A percentile compares a stretch with the other conserved stretches of the same genome.
Conservation (phyloP, 2,329 filamentous ascomycete genomes). For the Neofusicoccum kwambonambiense region DNA sequence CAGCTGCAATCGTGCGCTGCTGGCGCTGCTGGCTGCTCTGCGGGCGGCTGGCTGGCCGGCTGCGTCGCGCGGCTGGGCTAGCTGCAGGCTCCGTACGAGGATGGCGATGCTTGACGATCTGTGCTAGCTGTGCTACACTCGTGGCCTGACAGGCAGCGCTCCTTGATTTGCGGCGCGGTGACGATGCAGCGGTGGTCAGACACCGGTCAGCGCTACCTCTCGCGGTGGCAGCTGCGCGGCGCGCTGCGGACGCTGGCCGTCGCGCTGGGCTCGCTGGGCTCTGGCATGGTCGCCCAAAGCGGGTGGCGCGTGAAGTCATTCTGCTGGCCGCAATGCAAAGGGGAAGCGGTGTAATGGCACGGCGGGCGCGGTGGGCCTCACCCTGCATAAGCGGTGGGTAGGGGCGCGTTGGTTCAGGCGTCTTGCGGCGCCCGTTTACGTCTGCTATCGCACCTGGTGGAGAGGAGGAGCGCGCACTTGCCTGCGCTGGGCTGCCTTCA, state of each 20-base stretch:
- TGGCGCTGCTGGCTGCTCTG: background rate
- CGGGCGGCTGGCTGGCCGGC: too few relatives aligned
- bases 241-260: background rate
- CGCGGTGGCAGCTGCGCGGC: too few relatives aligned
- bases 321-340: background rate
- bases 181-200: background rate
- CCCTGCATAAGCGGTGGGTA: slow-evolving; percentile 13
- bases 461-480: slow-evolving; percentile 11
- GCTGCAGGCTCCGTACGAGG: slow-evolving; percentile 5
- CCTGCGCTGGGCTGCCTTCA: slow-evolving; percentile 8
- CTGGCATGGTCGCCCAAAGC: background rate
- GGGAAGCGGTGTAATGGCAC: slow-evolving; percentile 4
- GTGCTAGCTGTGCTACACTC: background rate
- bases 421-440: background rate
- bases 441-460: background rate
- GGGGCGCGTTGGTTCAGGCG: slow-evolving; percentile 8
- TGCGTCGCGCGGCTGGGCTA: slow-evolving; percentile 1
- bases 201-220: slow-evolving; percentile 2
- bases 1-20: background rate
- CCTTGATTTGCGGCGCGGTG: slow-evolving; percentile 1
- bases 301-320: slow-evolving; percentile 7
- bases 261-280: background rate
- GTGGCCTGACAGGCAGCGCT: slow-evolving; percentile 9
- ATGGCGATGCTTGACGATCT: slow-evolving; percentile 11
- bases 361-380: background rate